Base-by-base conservation (phyloP, 2,329 filamentous ascomycete species). In the Cladorrhinum sp. region DNA sequence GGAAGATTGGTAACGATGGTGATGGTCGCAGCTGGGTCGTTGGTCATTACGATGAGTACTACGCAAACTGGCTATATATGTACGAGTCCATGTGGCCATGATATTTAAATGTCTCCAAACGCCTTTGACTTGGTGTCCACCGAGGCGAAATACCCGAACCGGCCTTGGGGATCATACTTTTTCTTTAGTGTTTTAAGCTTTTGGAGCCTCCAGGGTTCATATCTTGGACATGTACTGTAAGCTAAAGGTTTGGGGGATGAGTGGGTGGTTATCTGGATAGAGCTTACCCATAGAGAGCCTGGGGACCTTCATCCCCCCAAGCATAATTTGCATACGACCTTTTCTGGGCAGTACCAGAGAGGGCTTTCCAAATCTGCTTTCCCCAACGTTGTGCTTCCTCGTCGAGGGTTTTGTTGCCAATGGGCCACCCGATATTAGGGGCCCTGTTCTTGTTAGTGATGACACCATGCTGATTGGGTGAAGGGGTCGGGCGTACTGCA, bases 31-130 rank as follows among this genome's bases (percentile, higher is more conserved):
- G 76, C 21, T 77, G 75, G 64, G 69, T 81, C 10, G 72, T 79
- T 18, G 79, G 79, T 0, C 73, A 73, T 21, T 80, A 78, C 49
- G 73, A 77, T 4, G 73, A 72, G 50, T 81, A 80, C 68, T 81
- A 75, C 74, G 74, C 76, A 12, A 77, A 79, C 62, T 81, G 78
- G 78, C 71, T 80, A 60, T 81, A 78, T 64, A 78, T 81, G 74
- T 79, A 73, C 66, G 76, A 79, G 57, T 74, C 75, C 3, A 69
- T 79, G 66, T 79, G 76, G 76, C 76, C 76, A 30, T 67, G 55
- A 54, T 39, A 12, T 46, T 9, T 28, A 28, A 9, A 28, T 28
- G 9, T 28, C 26, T 9, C 26, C 26, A 28, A 5, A 9, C 4
- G 4, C 18, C 9, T 23, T 21, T 39, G 16, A 21, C 9, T n/a